Conservation (phyloP, 139 green algal genomes). For the Chlamydomonas applanata region DNA sequence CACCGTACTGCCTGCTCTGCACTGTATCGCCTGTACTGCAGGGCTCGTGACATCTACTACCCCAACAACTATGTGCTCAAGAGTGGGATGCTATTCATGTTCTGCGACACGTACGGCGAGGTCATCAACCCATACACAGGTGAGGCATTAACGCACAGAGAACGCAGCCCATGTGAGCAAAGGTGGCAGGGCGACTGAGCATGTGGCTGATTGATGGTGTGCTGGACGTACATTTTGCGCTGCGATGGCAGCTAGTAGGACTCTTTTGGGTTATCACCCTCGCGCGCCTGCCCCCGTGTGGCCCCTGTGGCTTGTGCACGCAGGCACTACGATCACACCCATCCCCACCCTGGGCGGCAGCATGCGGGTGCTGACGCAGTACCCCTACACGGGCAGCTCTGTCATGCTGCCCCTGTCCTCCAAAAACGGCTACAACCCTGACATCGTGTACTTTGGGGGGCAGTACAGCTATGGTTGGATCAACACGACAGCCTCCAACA, state of each 20-base stretch:
- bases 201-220: too few relatives aligned
- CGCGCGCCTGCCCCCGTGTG: too few relatives aligned
- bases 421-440: slow-evolving; percentile 20
- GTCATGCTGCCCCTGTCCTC: slow-evolving; percentile 22
- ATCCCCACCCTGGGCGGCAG: not conserved
- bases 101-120: slow-evolving; percentile 29
- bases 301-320: too few relatives aligned
- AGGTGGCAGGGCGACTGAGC: too few relatives aligned
- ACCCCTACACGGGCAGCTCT: slow-evolving; percentile 11
- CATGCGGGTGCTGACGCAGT: not conserved
- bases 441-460: slow-evolving; percentile 33
- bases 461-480: slow-evolving; percentile 13
- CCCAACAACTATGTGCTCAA: slow-evolving; percentile 16
- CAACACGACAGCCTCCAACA: slow-evolving; percentile 22
- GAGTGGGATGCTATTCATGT: slow-evolving; percentile 24
- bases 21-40: not conserved
- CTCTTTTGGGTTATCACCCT: too few relatives aligned
- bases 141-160: too few relatives aligned
- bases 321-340: not conserved
- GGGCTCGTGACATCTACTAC: slow-evolving; percentile 27
- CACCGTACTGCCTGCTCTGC: too few relatives aligned
- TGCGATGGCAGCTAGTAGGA: too few relatives aligned
- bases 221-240: too few relatives aligned
- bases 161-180: too few relatives aligned
- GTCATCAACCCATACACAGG: slow-evolving; percentile 9